A percentile compares a stretch with the other conserved stretches of the same genome.
phyloP scores from a whole-genome alignment of 2,329 filamentous ascomycete genomes.

The Knoxdaviesia proteae region DNA sequence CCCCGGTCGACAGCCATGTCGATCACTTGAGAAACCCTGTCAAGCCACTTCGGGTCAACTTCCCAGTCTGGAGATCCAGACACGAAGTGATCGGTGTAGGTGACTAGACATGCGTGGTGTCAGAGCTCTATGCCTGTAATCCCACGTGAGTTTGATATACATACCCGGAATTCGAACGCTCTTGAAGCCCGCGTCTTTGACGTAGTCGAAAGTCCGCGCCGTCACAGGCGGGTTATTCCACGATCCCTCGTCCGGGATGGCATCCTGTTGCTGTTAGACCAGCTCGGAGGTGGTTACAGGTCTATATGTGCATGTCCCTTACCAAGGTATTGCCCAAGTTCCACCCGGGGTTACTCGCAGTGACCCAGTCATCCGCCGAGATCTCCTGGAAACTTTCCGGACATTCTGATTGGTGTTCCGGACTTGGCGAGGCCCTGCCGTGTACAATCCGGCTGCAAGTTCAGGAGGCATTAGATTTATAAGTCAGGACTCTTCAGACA shows the following conservation, averaged over 20 bases:
- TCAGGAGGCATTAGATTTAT: too few species aligned
- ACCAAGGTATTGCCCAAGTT: slow-evolving; percentile 38
- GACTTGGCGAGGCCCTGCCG: too few species aligned
- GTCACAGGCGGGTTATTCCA: slow-evolving; percentile 36
- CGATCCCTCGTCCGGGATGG: slow-evolving; percentile 30
- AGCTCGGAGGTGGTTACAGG: too few species aligned
- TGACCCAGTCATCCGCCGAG: slow-evolving; percentile 22
- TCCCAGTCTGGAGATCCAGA: slow-evolving; percentile 25
- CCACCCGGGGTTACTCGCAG: slow-evolving; percentile 33
- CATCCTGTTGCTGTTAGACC: slow-evolving; percentile 11
- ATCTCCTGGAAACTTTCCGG: slow-evolving; percentile 6
- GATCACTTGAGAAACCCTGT: too few species aligned
- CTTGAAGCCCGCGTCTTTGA: slow-evolving; percentile 33
- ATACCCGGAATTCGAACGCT: slow-evolving; percentile 28
- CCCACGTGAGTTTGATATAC: too few species aligned
- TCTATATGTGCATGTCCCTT: too few species aligned
- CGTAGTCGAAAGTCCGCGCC: slow-evolving; percentile 25
- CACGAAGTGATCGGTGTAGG: slow-evolving; percentile 35
- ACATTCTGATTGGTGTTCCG: too few species aligned
- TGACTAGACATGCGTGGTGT: slow-evolving; percentile 13
- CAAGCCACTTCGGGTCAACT: too few species aligned
- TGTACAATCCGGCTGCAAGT: too few species aligned
- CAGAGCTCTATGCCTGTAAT: too few species aligned
- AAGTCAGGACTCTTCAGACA: too few species aligned
- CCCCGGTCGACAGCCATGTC: too few species aligned